A percentile compares a stretch with the other conserved stretches of the same genome.
phyloP scores from a whole-genome alignment of 2,329 filamentous ascomycete species.

The Alternaria novae-zelandiae region DNA sequence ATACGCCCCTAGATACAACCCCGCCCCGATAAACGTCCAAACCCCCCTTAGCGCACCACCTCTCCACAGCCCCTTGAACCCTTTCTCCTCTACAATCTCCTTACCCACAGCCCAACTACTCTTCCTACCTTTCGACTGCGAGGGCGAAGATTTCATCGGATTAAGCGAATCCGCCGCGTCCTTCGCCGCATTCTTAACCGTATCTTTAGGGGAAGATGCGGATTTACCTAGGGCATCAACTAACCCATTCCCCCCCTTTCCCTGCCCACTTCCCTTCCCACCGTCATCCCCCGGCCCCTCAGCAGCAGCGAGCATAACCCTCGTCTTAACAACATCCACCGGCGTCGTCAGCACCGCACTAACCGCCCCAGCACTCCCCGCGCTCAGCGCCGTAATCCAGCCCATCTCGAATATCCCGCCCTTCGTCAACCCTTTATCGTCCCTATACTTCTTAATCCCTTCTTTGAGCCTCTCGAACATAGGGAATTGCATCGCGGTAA shows the following conservation, averaged over 20 bases:
- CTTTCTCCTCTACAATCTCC: constrained; percentile 70
- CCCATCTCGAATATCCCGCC: constrained; percentile 69
- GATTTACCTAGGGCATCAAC: constrained; percentile 48
- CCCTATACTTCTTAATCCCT: constrained; percentile 56
- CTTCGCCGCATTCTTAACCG: background rate
- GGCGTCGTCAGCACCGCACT: constrained; percentile 86
- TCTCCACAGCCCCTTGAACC: constrained; percentile 76
- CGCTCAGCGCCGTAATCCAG: constrained; percentile 73
- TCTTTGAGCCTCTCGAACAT: constrained; percentile 76
- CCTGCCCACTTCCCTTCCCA: constrained; percentile 1
- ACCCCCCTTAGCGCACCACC: constrained; percentile 74
- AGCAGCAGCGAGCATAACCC: constrained; percentile 75
- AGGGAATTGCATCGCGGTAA: constrained; percentile 88
- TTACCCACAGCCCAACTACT: constrained; percentile 65
- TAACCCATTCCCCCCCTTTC: constrained; percentile 17
- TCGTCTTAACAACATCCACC: constrained; percentile 86
- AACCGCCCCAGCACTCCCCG: constrained; percentile 74
- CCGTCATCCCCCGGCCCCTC: constrained; percentile 12
- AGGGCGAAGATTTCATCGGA: background rate
- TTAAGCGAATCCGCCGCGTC: background rate
- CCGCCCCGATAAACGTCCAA: constrained; percentile 85
- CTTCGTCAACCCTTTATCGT: constrained; percentile 44
- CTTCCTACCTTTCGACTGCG: constrained; percentile 36
- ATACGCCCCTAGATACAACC: constrained; percentile 85
- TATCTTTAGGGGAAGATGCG: background rate